Evolutionary conservation across 1,284 basidiomycete species (phyloP), one percentile per base, ranked within the genome.

Genomic region (Microstroma glucosiphilum): DNA sequence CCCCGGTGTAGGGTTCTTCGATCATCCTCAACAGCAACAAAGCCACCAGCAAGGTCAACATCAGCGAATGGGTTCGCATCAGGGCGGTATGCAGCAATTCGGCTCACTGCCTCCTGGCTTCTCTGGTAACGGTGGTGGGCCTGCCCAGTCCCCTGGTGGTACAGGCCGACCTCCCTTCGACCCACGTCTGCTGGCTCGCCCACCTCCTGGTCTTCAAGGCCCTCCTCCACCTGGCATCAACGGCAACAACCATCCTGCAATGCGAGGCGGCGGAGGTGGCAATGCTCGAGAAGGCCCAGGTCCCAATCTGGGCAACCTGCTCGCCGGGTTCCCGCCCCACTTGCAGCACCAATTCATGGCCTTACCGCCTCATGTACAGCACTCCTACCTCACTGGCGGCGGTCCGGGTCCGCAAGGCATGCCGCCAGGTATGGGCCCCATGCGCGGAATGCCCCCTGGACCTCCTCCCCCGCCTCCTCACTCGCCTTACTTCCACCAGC

Each of bases 301-400:
- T 7, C 64, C 64, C 3, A n/a, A 58, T 55, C 9, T 67, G 65
- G 11, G 68, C 43, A 48, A 48, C 21, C 17, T 56, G 23, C 53
- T 62, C 19, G 57, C 40, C 15, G 60, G 40, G 7, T 56, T 74
- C 61, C 72, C 72, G 26, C 69, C 69, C 19, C 72, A 74, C 57
- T 46, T 74, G 41, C 72, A 74, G 63, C 72, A 74, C 62, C 72
- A 74, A 55, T 60, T 74, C 57, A 74, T 74, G 72, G 64, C 59
- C 59, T 64, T 74, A 60, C 72, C 72, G 8, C 72, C 72, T 30
- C 72, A 74, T 58, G 69, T 72, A 37, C 72, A 74, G 60, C 70
- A 72, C 60, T 71, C 73, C 49, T 59, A 72, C 15, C 53, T 74
- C 23, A 60, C 68, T 2, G 65, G 64, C 1, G 64, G 66, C 23